Evolutionary conservation across 441 rosid genomes (phyloP).

Genomic region (Populus hybrid): DNA sequence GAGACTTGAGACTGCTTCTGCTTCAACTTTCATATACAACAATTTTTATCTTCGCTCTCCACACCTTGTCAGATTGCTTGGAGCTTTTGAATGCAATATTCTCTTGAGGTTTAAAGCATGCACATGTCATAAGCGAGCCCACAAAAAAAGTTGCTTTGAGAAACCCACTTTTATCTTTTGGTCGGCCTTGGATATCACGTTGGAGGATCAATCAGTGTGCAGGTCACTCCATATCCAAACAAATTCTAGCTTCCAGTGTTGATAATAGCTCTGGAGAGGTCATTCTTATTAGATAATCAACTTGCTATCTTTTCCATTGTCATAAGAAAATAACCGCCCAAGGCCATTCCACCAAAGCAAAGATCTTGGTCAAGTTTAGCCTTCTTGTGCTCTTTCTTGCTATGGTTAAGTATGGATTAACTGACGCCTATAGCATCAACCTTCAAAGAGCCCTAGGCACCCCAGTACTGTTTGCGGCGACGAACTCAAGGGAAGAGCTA

Average conservation of each 20-base stretch:
- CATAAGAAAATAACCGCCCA: neutral
- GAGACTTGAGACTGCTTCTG: neutral
- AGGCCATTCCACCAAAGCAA: neutral
- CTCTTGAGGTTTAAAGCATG: constrained; percentile 5
- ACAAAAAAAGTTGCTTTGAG: constrained; percentile 5
- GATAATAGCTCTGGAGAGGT: neutral
- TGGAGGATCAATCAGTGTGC: constrained; percentile 10
- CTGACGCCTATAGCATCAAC: neutral
- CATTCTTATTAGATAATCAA: neutral
- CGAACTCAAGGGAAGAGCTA: neutral
- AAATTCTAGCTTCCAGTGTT: neutral
- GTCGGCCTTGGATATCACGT: constrained; percentile 1
- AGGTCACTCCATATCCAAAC: neutral
- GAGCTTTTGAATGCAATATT: constrained; percentile 13
- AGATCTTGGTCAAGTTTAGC: neutral
- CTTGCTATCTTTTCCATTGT: neutral
- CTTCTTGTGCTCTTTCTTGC: neutral
- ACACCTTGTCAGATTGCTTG: constrained; percentile 9
- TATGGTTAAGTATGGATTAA: neutral
- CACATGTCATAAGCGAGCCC: neutral
- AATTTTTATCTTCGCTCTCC: constrained; percentile 8
- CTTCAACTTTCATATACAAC: neutral
- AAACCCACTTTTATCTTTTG: constrained; percentile 6
- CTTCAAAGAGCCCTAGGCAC: neutral
- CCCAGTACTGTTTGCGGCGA: neutral